Evolutionary conservation across 768 basidiomycete genomes (phyloP).

Genomic region (Pleurotus pulmonarius): DNA sequence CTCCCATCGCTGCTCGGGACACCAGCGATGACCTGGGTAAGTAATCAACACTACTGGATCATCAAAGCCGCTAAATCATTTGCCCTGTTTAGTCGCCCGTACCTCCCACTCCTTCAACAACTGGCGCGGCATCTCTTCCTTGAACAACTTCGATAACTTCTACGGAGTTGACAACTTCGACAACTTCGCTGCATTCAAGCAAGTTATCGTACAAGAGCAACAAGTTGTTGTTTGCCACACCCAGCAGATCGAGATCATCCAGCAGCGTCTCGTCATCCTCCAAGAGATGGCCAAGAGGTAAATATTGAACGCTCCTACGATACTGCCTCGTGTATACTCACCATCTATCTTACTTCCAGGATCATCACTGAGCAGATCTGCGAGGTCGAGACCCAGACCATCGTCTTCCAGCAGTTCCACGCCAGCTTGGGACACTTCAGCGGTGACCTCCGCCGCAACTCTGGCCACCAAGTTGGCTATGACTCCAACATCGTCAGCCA

Average conservation of each 20-base stretch:
- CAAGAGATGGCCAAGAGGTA: slow-evolving; percentile 45
- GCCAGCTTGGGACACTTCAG: slow-evolving; percentile 36
- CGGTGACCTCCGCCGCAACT: slow-evolving; percentile 35
- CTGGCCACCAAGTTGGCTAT: slow-evolving; percentile 34
- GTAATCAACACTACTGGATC: too few relatives aligned
- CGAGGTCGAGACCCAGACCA: slow-evolving; percentile 45
- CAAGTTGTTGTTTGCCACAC: slow-evolving; percentile 35
- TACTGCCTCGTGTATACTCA: too few relatives aligned
- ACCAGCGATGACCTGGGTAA: slow-evolving; percentile 21
- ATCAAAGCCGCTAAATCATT: too few relatives aligned
- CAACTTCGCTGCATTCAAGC: slow-evolving; percentile 26
- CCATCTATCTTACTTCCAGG: too few relatives aligned
- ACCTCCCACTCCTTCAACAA: slow-evolving; percentile 25
- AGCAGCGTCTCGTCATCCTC: slow-evolving; percentile 41
- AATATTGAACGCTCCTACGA: too few relatives aligned
- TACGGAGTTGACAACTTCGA: slow-evolving; percentile 41
- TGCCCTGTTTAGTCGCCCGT: too few relatives aligned
- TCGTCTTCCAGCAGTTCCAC: slow-evolving; percentile 40
- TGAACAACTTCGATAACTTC: slow-evolving; percentile 42
- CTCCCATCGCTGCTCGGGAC: slow-evolving; percentile 19
- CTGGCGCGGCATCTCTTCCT: slow-evolving; percentile 34
- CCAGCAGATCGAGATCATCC: slow-evolving; percentile 34
- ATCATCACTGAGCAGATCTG: slow-evolving; percentile 45
- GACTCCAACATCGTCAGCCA: slow-evolving; percentile 32
- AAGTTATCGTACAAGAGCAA: slow-evolving; percentile 30